Base-by-base conservation (phyloP, 345 rosid genomes). In the Firmiana major region DNA sequence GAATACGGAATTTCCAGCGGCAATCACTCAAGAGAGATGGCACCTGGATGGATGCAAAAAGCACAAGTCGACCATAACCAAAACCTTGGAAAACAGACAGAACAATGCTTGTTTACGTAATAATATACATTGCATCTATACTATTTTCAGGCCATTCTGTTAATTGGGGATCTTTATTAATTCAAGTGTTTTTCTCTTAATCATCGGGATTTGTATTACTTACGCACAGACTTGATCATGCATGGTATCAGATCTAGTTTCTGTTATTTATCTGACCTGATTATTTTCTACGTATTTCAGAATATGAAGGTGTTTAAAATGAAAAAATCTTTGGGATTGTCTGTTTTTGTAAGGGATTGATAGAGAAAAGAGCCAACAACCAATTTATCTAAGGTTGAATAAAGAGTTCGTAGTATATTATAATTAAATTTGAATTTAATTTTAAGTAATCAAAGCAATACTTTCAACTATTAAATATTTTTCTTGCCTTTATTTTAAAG, bases 1-100 rank as follows among this genome's bases (percentile, higher is more conserved):
- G 92, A 92, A 12, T 83, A n/a, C 71, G 90, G 83, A 49, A 75
- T 85, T 17, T 84, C 91, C 0, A 80, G 86, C 77, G 79, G 85
- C 75, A 77, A 77, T 11, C 92, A 88, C 53, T 90, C 95, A 7
- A 55, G 81, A 72, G 94, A 89, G 55, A 75, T 79, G 38, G 49
- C 13, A 81, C 53, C 1, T 26, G 42, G 4, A 34, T 11, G 45
- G 74, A 17, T 9, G 13, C 1, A 11, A 49, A 70, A 22, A 31
- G 17, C 21, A 15, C 67, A 31, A 63, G 34, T 11, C 2, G 7
- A 13, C 31, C 71, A 19, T 21, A 57, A n/a, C 38, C 76, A 40
- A 19, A 71, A 46, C 7, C 75, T 72, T 21, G 49, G 36, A 55
- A n/a, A 16, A 42, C 2, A 63, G 6, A 31, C 2, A 63, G 6